Evolutionary conservation across 441 rosid species (phyloP), one percentile per base, ranked within the genome.

Genomic region (Populus tomentosa): DNA sequence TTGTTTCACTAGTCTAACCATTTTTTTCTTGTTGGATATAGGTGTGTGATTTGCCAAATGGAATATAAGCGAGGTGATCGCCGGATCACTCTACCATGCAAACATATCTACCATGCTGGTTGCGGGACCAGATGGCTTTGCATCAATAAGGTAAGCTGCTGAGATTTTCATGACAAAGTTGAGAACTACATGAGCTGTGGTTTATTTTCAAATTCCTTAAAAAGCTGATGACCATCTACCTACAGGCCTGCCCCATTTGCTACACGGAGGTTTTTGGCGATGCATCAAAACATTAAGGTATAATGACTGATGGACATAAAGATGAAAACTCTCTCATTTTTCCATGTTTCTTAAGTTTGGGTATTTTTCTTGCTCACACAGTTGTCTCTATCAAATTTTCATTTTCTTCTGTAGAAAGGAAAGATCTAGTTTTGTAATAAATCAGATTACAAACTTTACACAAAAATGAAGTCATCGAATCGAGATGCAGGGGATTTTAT

Each of bases 21-120:
- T 36, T 53, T 13, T 71, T 11, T 4, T 75, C 20, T 71, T 73
- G 59, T 46, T 82, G 80, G 59, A 75, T 77, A 56, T 73, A 91
- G 96, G 85, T 91, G 96, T 77, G 96, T 91, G 46, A 88, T 91
- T 72, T 91, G 96, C 87, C 96, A 91, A 75, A 90, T 91, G 96
- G 96, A 90, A 78, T 91, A 91, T 33, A 90, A 86, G 80, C 87
- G 94, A 74, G 91, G 94, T 24, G 92, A 90, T 65, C 80, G 82
- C 75, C 85, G 69, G 40, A 87, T 91, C 73, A 87, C 87, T n/a
- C 82, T 91, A 63, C 96, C 94, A 1, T 91, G 96, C 85, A 88
- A 85, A 71, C 94, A 91, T 73, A 80, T 83, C 72, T 90, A 90
- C 80, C 94, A 91, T 59, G 87, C 84, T 72, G 83, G 83, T 18